These are phyloP conservation scores for Botrytis medusae DNA, from an alignment of 2,329 filamentous ascomycete species.

Conservation along the genomic window DNA sequence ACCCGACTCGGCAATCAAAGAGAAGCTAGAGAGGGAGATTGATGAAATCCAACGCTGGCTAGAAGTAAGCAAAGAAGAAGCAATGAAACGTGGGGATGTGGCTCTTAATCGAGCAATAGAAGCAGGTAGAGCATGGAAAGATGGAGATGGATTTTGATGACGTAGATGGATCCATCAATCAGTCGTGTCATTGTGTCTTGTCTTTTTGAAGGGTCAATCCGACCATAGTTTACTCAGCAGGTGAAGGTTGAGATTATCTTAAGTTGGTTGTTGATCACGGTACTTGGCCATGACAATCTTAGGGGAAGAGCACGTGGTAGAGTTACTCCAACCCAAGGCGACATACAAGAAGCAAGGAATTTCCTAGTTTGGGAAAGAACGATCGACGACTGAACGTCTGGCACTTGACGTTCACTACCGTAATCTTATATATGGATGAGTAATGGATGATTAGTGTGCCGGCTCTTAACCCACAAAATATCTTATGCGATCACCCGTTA, in stretches of 20 bases:
- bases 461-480: neutral
- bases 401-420: neutral
- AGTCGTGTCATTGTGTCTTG: neutral
- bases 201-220: neutral
- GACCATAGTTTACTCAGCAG: neutral
- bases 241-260: neutral
- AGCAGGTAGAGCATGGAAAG: conserved; percentile 30
- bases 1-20: conserved; percentile 24
- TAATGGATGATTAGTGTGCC: neutral
- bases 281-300: neutral
- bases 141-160: conserved; percentile 28
- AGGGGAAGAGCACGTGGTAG: no score
- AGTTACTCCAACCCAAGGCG: neutral
- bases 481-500: neutral
- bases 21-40: conserved; percentile 27
- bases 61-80: conserved; percentile 23
- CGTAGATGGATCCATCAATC: neutral
- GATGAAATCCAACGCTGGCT: conserved; percentile 27
- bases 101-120: conserved; percentile 30
- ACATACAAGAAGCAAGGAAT: neutral
- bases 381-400: neutral
- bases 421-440: neutral
- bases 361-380: neutral
- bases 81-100: conserved; percentile 31
- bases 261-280: neutral